A percentile compares a stretch with the other conserved stretches of the same genome.
Evolutionary conservation across 2,329 filamentous ascomycete genomes (phyloP).

Genomic region (Trichoderma simmonsii): DNA sequence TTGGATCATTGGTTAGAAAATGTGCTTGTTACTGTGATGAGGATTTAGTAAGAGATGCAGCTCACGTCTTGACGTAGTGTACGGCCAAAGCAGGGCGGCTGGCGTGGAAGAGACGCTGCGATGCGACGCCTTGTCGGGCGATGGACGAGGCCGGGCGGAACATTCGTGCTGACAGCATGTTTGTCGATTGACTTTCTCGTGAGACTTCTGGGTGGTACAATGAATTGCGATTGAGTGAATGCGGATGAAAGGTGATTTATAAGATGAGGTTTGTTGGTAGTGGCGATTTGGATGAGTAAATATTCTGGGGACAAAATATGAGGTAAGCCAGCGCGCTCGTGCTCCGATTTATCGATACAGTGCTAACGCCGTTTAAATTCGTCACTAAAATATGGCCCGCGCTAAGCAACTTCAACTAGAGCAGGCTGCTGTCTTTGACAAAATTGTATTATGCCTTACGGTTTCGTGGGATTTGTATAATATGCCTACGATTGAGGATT

Average conservation of each 20-base stretch:
- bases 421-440: neutral
- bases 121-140: slow-evolving; percentile 20
- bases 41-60: neutral
- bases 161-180: neutral
- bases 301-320: too few relatives aligned
- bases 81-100: slow-evolving; percentile 44
- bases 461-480: neutral
- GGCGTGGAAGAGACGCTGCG: slow-evolving; percentile 33
- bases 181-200: too few relatives aligned
- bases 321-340: slow-evolving; percentile 12
- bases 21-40: too few relatives aligned
- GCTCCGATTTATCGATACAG: neutral
- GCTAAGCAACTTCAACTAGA: too few relatives aligned
- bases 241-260: neutral
- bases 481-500: neutral
- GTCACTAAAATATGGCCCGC: neutral
- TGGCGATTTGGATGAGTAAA: slow-evolving; percentile 1
- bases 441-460: neutral
- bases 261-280: neutral
- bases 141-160: slow-evolving; percentile 22
- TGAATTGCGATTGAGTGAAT: neutral
- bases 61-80: slow-evolving; percentile 40
- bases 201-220: neutral
- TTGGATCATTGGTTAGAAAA: slow-evolving; percentile 29
- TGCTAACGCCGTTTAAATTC: neutral